Base-by-base conservation (phyloP, 108 stramenopile genomes). In the Skeletonema menzelii region DNA sequence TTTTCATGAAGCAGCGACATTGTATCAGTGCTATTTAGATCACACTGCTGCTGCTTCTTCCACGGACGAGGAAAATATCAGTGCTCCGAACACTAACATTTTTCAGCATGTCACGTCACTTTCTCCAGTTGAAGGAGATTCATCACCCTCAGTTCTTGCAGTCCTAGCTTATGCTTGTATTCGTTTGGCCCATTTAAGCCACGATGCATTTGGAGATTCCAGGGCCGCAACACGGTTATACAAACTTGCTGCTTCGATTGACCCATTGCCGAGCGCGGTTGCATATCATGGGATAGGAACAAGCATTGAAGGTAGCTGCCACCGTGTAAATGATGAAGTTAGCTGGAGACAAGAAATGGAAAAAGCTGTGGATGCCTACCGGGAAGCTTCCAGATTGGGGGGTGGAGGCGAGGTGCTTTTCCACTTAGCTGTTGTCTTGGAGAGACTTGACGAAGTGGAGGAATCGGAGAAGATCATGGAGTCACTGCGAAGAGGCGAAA, bases 1-100 rank as follows among this genome's bases (percentile, higher is more conserved):
- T 5, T 91, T 90, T 72, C 94, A 95, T 66, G 89, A 92, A 77
- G 89, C 91, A 4, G 94, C 91, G 0, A 95, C 94, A 8, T 71
- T 95, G 13, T 95, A 86, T 70, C 94, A 95, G 57, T 91, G 94
- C 76, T 95, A 72, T 75, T 65, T 92, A 35, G 59, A 60, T 27
- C 90, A 92, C 28, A 58, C 24, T 19, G 46, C 35, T 15, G 67
- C 12, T 31, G 42, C 17, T 15, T 67, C 72, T 20, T 1, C 20
- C 27, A 17, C 47, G 30, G 26, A 34, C 6, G 38, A 59, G 47
- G 47, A 20, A 4, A 24, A 11, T 1, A 55, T 14, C 60, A 37
- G 13, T 27, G 27, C 64, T 5, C 34, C 31, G 8, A 22, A 44
- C 15, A 69, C 32, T 12, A 78, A 74, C 28, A 70, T 80, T 27